Conservation (phyloP, 2,329 filamentous ascomycete species). For the Spiromastix sp. region DNA sequence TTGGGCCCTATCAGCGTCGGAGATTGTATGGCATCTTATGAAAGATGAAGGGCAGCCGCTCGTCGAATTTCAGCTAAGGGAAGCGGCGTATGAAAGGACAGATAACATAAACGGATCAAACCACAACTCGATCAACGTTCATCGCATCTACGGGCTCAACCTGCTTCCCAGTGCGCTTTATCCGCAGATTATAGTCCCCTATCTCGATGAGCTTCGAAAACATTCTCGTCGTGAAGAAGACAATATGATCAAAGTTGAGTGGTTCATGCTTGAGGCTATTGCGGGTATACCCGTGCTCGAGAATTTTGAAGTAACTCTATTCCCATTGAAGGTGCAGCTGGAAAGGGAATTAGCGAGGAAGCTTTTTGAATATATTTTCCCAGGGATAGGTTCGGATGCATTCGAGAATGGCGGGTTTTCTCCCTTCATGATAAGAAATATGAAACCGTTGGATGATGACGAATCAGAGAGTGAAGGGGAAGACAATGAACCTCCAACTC, state of each 20-base stretch:
- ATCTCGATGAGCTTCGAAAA: slow-evolving; percentile 56
- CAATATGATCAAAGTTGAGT: slow-evolving; percentile 89
- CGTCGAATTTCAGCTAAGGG: slow-evolving; percentile 83
- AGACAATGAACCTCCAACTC: slow-evolving; percentile 25
- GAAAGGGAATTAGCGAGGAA: slow-evolving; percentile 88
- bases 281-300: slow-evolving; percentile 96
- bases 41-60: slow-evolving; percentile 77
- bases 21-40: slow-evolving; percentile 96
- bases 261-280: slow-evolving; percentile 97
- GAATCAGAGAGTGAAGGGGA: slow-evolving; percentile 40
- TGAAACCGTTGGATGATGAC: slow-evolving; percentile 38
- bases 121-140: slow-evolving; percentile 81
- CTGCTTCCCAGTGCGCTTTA: slow-evolving; percentile 84
- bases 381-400: slow-evolving; percentile 55
- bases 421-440: slow-evolving; percentile 42
- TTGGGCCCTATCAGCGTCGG: slow-evolving; percentile 87
- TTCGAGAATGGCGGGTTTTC: slow-evolving; percentile 41
- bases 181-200: slow-evolving; percentile 90
- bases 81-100: slow-evolving; percentile 86
- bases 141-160: slow-evolving; percentile 80
- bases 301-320: slow-evolving; percentile 87
- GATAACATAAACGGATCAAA: slow-evolving; percentile 97
- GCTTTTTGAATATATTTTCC: slow-evolving; percentile 96
- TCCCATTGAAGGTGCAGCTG: slow-evolving; percentile 86
- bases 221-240: slow-evolving; percentile 47